Conservation (phyloP, 2,329 filamentous ascomycete species). For the Pseudonectria foliicola region DNA sequence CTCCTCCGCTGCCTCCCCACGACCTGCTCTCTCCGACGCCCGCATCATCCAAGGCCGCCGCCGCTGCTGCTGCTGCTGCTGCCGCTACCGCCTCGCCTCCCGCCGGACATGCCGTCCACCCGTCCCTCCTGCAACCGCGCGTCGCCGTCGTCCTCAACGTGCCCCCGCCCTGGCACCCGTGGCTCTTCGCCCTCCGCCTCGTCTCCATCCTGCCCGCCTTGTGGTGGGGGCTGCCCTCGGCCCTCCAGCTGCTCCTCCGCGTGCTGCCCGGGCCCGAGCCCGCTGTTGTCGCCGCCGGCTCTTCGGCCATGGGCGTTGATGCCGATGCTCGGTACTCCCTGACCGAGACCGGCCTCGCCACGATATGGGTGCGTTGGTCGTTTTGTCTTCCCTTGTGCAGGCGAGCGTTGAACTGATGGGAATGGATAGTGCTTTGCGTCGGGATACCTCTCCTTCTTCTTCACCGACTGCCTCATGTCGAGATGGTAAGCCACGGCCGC, state of each 20-base stretch:
- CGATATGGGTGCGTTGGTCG: slow-evolving; percentile 58
- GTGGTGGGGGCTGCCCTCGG: slow-evolving; percentile 65
- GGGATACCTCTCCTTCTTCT: slow-evolving; percentile 74
- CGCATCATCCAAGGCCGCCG: no score
- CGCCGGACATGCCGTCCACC: slow-evolving; percentile 15
- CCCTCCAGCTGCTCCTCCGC: slow-evolving; percentile 60
- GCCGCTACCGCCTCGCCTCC: not conserved
- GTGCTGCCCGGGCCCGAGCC: slow-evolving; percentile 39
- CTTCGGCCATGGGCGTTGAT: slow-evolving; percentile 11
- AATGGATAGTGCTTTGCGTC: slow-evolving; percentile 60
- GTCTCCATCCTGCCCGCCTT: slow-evolving; percentile 63
- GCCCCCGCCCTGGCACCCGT: slow-evolving; percentile 63
- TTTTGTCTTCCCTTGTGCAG: not conserved
- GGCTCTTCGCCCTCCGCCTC: slow-evolving; percentile 65
- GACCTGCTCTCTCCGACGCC: not conserved
- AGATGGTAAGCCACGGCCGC: slow-evolving; percentile 60
- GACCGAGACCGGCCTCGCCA: slow-evolving; percentile 63
- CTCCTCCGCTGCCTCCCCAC: not conserved
- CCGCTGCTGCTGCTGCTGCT: not conserved
- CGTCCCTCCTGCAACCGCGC: slow-evolving; percentile 61
- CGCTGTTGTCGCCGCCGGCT: slow-evolving; percentile 20
- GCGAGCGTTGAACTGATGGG: slow-evolving; percentile 7
- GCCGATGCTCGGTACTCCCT: slow-evolving; percentile 33
- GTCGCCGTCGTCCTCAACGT: slow-evolving; percentile 73
- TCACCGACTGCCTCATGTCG: slow-evolving; percentile 79